phyloP scores from a whole-genome alignment of 1,284 basidiomycete genomes.

The Trichosporon sp. region DNA sequence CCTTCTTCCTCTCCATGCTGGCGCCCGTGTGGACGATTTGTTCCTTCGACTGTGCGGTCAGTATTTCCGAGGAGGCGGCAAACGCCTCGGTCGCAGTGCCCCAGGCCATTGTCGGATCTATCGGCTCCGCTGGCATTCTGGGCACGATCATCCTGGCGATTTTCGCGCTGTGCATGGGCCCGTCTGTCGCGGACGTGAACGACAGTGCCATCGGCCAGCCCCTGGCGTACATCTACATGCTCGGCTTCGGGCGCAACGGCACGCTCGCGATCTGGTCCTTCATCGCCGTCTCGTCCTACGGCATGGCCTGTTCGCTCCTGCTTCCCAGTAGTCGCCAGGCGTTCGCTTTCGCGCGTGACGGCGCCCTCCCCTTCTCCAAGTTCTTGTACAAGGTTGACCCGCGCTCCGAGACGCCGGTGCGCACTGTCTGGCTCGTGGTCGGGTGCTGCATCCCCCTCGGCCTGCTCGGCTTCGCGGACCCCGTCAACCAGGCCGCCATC shows the following conservation, averaged over 20 bases:
- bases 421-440: conserved; percentile 51
- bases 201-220: conserved; percentile 70
- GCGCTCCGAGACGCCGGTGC: conserved; percentile 43
- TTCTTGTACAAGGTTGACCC: conserved; percentile 58
- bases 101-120: conserved; percentile 66
- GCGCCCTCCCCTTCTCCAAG: conserved; percentile 70
- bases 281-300: conserved; percentile 36
- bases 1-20: conserved; percentile 74
- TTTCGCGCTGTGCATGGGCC: conserved; percentile 59
- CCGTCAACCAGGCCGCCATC: conserved; percentile 45
- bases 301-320: conserved; percentile 48
- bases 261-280: conserved; percentile 56
- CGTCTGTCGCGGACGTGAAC: conserved; percentile 64
- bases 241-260: conserved; percentile 54
- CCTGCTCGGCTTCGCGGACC: conserved; percentile 46
- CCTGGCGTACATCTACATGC: conserved; percentile 52
- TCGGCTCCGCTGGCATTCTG: conserved; percentile 64
- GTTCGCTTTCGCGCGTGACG: conserved; percentile 68
- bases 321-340: conserved; percentile 62
- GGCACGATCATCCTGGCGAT: conserved; percentile 58
- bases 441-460: conserved; percentile 47
- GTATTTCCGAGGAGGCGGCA: conserved; percentile 71
- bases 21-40: conserved; percentile 76
- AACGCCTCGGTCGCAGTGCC: conserved; percentile 75
- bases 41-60: conserved; percentile 66